phyloP scores from a whole-genome alignment of 1,139 yeast genomes.

The Diutina rugosa region DNA sequence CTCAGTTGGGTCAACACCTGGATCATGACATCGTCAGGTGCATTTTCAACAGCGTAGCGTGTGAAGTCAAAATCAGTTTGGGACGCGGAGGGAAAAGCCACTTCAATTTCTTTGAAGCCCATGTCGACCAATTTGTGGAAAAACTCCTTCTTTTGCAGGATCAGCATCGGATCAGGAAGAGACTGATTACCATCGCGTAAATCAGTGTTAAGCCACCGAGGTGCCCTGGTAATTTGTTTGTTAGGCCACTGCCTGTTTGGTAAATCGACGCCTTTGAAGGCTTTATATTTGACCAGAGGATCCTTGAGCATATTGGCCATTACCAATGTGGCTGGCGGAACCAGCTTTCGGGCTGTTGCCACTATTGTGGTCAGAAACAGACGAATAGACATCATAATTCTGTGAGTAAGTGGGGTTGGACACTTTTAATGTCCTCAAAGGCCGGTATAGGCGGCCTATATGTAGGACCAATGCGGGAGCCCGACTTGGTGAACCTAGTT shows the following conservation, averaged over 20 bases:
- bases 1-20: slow-evolving; percentile 91
- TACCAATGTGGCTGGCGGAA: slow-evolving; percentile 3
- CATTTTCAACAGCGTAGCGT: slow-evolving; percentile 79
- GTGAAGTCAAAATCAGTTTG: slow-evolving; percentile 96
- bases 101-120: slow-evolving; percentile 96
- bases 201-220: slow-evolving; percentile 95
- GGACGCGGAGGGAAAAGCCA: slow-evolving; percentile 91
- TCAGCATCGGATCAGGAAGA: slow-evolving; percentile 92
- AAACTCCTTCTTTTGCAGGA: slow-evolving; percentile 78
- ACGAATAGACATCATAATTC: neutral
- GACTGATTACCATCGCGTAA: slow-evolving; percentile 96
- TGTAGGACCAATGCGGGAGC: neutral
- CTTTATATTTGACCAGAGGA: slow-evolving; percentile 66
- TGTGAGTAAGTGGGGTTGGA: neutral
- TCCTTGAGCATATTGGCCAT: slow-evolving; percentile 35
- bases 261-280: slow-evolving; percentile 54
- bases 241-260: slow-evolving; percentile 85
- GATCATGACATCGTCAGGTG: slow-evolving; percentile 86
- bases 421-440: neutral
- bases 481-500: neutral
- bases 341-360: neutral
- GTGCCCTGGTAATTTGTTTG: slow-evolving; percentile 61
- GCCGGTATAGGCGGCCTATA: neutral
- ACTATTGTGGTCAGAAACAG: slow-evolving; percentile 1
- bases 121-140: slow-evolving; percentile 76